These are phyloP conservation scores for Neckera pumila DNA, from an alignment of 225 moss, liverwort and hornwort genomes.

Conservation along the genomic window DNA sequence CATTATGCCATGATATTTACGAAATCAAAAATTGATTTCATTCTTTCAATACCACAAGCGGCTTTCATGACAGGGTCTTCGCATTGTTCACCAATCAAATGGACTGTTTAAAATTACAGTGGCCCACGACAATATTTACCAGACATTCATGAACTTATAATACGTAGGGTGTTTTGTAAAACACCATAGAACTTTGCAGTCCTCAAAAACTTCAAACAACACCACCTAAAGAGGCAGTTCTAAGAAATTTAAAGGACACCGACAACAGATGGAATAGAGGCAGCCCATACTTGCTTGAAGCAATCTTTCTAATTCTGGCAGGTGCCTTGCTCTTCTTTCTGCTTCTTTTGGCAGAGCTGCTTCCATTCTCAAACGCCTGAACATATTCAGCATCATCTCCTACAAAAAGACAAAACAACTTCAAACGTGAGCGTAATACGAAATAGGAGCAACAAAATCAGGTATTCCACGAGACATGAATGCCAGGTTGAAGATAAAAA, in stretches of 20 bases:
- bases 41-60: background rate
- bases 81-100: background rate
- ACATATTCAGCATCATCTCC: constrained; percentile 46
- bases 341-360: constrained; percentile 45
- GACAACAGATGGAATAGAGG: background rate
- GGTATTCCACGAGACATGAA: background rate
- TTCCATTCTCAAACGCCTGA: constrained; percentile 46
- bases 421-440: background rate
- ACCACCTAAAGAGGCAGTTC: background rate
- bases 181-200: background rate
- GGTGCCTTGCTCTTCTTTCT: constrained; percentile 53
- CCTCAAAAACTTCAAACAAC: background rate
- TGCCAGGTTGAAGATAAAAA: background rate
- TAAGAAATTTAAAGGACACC: background rate
- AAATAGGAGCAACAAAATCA: background rate
- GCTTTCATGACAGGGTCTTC: background rate
- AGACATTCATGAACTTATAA: background rate
- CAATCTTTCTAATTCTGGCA: constrained; percentile 39
- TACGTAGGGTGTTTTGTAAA: background rate
- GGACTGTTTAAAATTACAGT: background rate
- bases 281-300: constrained; percentile 37
- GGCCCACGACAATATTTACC: background rate
- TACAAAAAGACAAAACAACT: background rate
- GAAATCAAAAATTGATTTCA: background rate
- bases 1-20: background rate